Conservation (phyloP, 257 asterid genomes). For the Jacaranda copaia region DNA sequence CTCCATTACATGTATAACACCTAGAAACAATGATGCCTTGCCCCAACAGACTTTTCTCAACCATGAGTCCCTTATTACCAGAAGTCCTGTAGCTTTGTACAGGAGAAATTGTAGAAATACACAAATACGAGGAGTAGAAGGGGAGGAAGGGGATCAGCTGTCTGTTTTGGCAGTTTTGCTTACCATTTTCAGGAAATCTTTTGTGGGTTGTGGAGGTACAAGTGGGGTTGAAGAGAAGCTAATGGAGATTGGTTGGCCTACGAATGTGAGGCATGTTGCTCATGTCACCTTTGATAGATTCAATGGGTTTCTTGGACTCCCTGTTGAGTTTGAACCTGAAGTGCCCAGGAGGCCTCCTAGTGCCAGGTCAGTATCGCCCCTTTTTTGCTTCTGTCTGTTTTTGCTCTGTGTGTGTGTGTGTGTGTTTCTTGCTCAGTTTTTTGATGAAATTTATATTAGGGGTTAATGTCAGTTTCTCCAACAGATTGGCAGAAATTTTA, state of each 20-base stretch:
- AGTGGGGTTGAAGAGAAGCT: conserved; percentile 35
- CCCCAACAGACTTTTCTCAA: conserved; percentile 47
- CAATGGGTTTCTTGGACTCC: conserved; percentile 54
- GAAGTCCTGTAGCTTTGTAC: conserved; percentile 34
- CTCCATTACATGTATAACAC: conserved; percentile 35
- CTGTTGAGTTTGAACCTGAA: conserved; percentile 57
- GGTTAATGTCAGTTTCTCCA: neutral
- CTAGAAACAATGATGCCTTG: conserved; percentile 48
- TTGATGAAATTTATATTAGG: neutral
- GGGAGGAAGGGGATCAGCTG: conserved; percentile 32
- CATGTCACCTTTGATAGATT: conserved; percentile 61
- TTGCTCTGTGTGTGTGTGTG: neutral
- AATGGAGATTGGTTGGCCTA: conserved; percentile 59
- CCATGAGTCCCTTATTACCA: conserved; percentile 29
- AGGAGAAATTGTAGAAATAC: conserved; percentile 14
- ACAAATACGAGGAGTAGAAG: conserved; percentile 15
- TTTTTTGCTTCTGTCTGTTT: neutral
- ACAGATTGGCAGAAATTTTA: neutral
- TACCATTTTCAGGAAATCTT: conserved; percentile 48
- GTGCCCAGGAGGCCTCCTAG: conserved; percentile 58
- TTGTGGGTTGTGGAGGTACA: conserved; percentile 44
- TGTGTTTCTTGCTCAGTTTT: neutral
- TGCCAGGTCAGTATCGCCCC: conserved; percentile 47
- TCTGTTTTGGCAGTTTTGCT: conserved; percentile 45
- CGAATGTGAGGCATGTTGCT: conserved; percentile 57